Base-by-base conservation (phyloP, 2,329 filamentous ascomycete species). In the Epichloe amarillans region DNA sequence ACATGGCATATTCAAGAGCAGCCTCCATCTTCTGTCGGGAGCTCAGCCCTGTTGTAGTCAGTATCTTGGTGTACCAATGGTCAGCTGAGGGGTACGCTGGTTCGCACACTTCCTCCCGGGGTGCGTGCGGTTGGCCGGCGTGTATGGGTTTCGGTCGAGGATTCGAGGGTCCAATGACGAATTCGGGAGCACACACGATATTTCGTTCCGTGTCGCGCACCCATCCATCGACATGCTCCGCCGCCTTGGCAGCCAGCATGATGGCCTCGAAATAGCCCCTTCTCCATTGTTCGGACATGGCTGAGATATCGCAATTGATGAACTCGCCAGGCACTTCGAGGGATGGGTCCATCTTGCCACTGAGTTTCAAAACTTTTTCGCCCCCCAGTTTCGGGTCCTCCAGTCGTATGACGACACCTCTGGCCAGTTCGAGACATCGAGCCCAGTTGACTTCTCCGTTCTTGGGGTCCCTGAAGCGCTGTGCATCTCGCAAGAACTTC, bases 261-360 rank as follows among this genome's bases (percentile, higher is more conserved):
- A 96, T 69, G 3, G 83, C 77, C 60, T 94, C 82, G 61, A 84
- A 89, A 67, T 97, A 97, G 1, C 88, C 89, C 50, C 87, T 75
- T 59, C 84, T 75, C 91, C 90, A 97, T 47, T 84, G 74, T 66
- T 94, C 88, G 55, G 82, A 84, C 71, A 89, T 95, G 6, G 69
- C 75, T 1, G 79, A 79, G 51, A 93, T 72, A 62, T 95, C 87
- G 56, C 80, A 80, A 0, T 80, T 73, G 52, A 82, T 75, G 33
- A 71, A 65, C 45, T 91, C 64, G 0, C 77, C 85, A 17, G 77
- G 74, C 0, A 88, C 87, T 59, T 95, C 88, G 5, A 78, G 71
- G 1, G 71, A 66, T 0, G 74, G 72, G 58, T 93, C 76, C 57
- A 93, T 84, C 39, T 90, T 52, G 8, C 66, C 62, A 14, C 62